Evolutionary conservation across 2,329 filamentous ascomycete genomes (phyloP), one percentile per base, ranked within the genome.

Genomic region (Trichoderma sp.): DNA sequence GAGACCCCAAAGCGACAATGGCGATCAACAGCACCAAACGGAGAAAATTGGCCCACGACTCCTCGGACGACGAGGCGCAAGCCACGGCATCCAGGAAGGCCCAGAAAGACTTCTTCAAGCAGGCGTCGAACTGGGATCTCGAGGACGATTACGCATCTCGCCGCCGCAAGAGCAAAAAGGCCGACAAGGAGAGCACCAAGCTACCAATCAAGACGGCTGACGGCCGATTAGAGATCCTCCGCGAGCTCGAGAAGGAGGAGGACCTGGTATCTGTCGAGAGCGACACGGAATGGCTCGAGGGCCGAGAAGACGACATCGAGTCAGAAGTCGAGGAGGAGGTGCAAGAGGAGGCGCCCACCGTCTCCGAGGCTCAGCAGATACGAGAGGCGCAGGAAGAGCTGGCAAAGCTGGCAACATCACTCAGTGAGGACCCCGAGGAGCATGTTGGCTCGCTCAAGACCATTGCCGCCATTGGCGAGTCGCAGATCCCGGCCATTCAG

Each of bases 341-440:
- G 43, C 70, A 75, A 68, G 79, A 85, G 39, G 79, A 86, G 70
- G 85, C 85, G 70, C 89, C 91, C 1, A 86, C 89, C 72, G 83
- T 96, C 34, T 89, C 94, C 0, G 84, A 91, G 71, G 87, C 90
- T 69, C 88, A 97, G 75, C 92, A 97, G 79, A 91, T 99, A 60
- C 75, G 92, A 28, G 88, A 91, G 71, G 94, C 94, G 11, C 97
- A 99, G 79, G 96, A 98, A 77, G 94, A 98, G 76, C 82, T 99
- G 68, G 95, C 96, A 24, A 90, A 90, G 74, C 87, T 96, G 70
- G 96, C 94, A 3, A 85, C 86, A 59, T 82, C 90, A 63, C 86
- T 99, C 75, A 97, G 96, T 75, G 94, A 98, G 78, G 90, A 96
- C 71, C 96, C 96, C 0, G 96, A 99, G 77, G 95, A 97, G 77